Base-by-base conservation (phyloP, 805 yeast species). In the Grigorovia transvaalensis region DNA sequence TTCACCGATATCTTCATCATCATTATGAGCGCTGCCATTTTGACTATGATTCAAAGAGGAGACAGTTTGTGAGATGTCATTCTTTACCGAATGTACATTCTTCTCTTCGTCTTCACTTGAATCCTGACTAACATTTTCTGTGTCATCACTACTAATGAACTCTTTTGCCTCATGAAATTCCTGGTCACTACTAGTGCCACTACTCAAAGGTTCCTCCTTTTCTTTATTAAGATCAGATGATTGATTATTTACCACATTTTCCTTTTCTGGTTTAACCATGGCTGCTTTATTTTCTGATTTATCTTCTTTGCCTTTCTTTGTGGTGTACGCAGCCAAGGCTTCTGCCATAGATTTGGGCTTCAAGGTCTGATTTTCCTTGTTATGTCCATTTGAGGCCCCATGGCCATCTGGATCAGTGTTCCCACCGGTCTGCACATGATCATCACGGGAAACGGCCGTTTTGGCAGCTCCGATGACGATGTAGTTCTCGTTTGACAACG, bases 361-460 rank as follows among this genome's bases (percentile, higher is more conserved):
- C 78, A 8, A 81, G 79, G 19, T 80, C 76, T 9, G 80, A 33
- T 80, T 77, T 2, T 83, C 83, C 61, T 77, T 82, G 9, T 81
- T 81, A 76, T 77, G 70, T 18, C 80, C 74, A 52, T 41, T 43
- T 2, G 23, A 18, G 48, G 40, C 9, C 46, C 13, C 9, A 11
- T 40, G 27, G 11, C 13, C 18, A 27, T 11, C n/a, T 13, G 11
- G 5, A 19, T 29, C 29, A 7, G 19, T 18, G 11, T 12, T 15
- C 29, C 30, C 35, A 4, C 29, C 2, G 27, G 17, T 23, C 11
- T 42, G 29, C 13, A 43, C 20, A 8, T 38, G 38, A 41, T 42
- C 27, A 9, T 8, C 17, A 27, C 20, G 43, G 12, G 23, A n/a
- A 20, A 23, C 30, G 2, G 19, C 47, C 18, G 18, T 41, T 20